Conservation (phyloP, 164 flowering plant species). For the Macadamia tetraphylla region DNA sequence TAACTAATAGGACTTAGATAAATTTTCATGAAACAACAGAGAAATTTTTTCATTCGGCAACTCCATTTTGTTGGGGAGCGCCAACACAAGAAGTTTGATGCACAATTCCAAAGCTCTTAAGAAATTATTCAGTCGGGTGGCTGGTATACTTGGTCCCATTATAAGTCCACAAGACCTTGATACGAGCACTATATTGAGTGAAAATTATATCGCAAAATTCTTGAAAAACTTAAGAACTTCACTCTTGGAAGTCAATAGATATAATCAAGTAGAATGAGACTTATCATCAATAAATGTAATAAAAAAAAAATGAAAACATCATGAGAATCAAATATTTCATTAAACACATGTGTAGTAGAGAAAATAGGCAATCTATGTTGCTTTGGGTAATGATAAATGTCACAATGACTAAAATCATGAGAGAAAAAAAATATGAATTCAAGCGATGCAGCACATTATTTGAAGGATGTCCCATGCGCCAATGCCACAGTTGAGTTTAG, state of each 20-base stretch:
- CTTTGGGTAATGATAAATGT: no score
- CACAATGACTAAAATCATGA: no score
- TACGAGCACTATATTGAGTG: background rate
- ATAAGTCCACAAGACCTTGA: background rate
- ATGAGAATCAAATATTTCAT: background rate
- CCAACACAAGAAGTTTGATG: constrained; percentile 3
- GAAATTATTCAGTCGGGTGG: background rate
- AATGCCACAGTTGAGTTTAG: no score
- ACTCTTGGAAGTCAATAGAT: background rate
- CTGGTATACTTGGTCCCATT: background rate
- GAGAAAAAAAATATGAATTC: no score
- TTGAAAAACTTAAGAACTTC: background rate
- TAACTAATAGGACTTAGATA: constrained; percentile 11
- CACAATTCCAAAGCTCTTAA: background rate
- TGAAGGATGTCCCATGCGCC: no score
- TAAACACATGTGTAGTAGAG: no score
- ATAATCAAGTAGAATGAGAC: constrained; percentile 1
- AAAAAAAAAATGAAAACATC: constrained; percentile 1
- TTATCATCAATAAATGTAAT: background rate
- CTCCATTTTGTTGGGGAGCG: constrained; percentile 5
- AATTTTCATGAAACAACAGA: constrained; percentile 10
- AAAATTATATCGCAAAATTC: background rate
- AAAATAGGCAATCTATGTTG: no score
- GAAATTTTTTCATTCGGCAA: constrained; percentile 12
- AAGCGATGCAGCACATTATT: no score